A percentile compares a stretch with the other conserved stretches of the same genome.
Conservation (phyloP, 2,329 filamentous ascomycete genomes). For the Dactylellina cionopaga region DNA sequence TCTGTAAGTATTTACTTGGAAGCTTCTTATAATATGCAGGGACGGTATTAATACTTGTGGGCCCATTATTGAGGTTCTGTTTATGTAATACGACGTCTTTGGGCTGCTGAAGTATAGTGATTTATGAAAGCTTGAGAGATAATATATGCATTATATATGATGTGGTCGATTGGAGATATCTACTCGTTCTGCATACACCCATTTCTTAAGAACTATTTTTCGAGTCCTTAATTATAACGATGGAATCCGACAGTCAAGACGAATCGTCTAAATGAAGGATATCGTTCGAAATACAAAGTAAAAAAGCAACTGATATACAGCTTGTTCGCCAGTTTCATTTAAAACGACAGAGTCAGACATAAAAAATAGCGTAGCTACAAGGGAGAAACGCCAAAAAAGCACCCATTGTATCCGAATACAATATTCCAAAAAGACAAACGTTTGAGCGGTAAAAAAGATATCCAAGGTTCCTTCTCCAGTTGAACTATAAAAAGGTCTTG, state of each 20-base stretch:
- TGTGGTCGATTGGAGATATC: slow-evolving; percentile 43
- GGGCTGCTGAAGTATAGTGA: too few relatives aligned
- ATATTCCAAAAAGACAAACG: too few relatives aligned
- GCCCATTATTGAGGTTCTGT: too few relatives aligned
- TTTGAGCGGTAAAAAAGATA: slow-evolving; percentile 13
- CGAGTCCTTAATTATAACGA: background rate
- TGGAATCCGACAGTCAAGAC: background rate
- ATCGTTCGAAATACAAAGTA: slow-evolving; percentile 13
- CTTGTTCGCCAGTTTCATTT: slow-evolving; percentile 24
- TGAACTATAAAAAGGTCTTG: slow-evolving; percentile 14
- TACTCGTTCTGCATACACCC: slow-evolving; percentile 10
- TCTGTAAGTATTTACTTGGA: background rate
- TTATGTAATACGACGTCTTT: too few relatives aligned
- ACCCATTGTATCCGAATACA: slow-evolving; percentile 41
- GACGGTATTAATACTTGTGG: background rate
- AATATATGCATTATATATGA: slow-evolving; percentile 5
- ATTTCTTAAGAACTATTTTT: background rate
- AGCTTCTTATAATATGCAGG: background rate
- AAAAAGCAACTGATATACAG: slow-evolving; percentile 25
- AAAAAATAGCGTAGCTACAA: slow-evolving; percentile 1
- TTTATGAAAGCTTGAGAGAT: too few relatives aligned
- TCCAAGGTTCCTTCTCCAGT: background rate
- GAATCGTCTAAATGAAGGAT: background rate
- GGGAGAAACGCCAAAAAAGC: slow-evolving; percentile 40
- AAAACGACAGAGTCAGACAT: background rate